Evolutionary conservation across 169 alveolate species (phyloP).

Genomic region (Plasmodium malariae): DNA sequence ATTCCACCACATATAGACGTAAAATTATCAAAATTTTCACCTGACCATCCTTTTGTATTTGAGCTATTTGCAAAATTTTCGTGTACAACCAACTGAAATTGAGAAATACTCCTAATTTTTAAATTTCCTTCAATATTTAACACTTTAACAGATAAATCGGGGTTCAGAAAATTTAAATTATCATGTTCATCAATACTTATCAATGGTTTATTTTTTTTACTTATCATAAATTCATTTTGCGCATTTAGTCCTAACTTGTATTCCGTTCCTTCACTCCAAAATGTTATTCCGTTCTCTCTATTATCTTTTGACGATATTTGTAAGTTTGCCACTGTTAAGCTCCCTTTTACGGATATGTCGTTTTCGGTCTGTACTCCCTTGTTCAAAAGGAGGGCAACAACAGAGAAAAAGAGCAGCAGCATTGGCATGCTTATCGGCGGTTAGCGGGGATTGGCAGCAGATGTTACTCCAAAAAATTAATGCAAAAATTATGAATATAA

Average conservation of each 20-base stretch:
- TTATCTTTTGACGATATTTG: conserved; percentile 54
- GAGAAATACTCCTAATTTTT: conserved; percentile 79
- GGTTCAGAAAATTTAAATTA: conserved; percentile 34
- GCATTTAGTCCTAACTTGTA: conserved; percentile 53
- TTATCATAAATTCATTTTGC: conserved; percentile 34
- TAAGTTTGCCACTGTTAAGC: conserved; percentile 52
- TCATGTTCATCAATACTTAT: conserved; percentile 72
- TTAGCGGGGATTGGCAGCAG: too few relatives aligned
- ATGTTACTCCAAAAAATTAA: too few relatives aligned
- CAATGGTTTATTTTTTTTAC: conserved; percentile 66
- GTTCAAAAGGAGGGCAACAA: neutral
- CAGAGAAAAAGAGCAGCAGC: neutral
- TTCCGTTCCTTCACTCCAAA: conserved; percentile 29
- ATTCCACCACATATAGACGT: conserved; percentile 85
- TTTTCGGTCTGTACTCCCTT: neutral
- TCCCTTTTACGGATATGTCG: conserved; percentile 39
- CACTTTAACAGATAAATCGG: conserved; percentile 41
- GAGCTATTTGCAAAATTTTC: conserved; percentile 75
- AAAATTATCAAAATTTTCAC: conserved; percentile 75
- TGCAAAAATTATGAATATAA: too few relatives aligned
- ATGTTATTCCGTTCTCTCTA: conserved; percentile 44
- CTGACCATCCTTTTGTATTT: conserved; percentile 85
- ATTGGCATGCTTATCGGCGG: neutral
- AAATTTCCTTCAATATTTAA: conserved; percentile 80
- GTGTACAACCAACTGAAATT: conserved; percentile 84